A percentile compares a stretch with the other conserved stretches of the same genome.
Conservation (phyloP, 176 grass and related monocot genomes). For the Carex cristatella region DNA sequence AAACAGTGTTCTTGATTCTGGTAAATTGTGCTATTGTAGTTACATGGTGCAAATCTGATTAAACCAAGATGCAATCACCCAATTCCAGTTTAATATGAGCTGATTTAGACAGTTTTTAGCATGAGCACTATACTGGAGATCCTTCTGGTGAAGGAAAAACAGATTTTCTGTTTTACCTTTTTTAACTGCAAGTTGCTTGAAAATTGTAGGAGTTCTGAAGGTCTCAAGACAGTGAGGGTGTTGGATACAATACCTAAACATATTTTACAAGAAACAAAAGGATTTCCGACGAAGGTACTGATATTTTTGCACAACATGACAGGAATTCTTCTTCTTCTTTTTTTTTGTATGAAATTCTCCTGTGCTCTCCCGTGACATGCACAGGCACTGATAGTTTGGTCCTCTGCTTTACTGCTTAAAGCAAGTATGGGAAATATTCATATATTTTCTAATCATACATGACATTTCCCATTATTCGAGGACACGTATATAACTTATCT, state of each 20-base stretch:
- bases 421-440: background rate
- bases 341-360: background rate
- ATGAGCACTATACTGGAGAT: background rate
- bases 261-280: conserved; percentile 54
- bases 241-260: conserved; percentile 81
- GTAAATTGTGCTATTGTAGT: background rate
- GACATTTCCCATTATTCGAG: background rate
- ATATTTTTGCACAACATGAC: background rate
- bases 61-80: background rate
- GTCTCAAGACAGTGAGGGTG: conserved; percentile 60
- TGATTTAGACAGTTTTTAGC: background rate
- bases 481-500: background rate
- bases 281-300: conserved; percentile 86
- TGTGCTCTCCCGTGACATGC: background rate
- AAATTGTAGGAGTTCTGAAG: conserved; percentile 62
- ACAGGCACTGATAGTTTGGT: background rate
- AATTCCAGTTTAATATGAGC: background rate
- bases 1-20: background rate
- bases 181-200: background rate
- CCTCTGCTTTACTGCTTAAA: background rate
- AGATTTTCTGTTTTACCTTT: background rate
- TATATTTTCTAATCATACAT: background rate
- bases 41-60: background rate
- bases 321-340: background rate
- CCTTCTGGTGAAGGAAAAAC: background rate